phyloP scores from a whole-genome alignment of 768 basidiomycete genomes.

The Pleurotus cornucopiae region DNA sequence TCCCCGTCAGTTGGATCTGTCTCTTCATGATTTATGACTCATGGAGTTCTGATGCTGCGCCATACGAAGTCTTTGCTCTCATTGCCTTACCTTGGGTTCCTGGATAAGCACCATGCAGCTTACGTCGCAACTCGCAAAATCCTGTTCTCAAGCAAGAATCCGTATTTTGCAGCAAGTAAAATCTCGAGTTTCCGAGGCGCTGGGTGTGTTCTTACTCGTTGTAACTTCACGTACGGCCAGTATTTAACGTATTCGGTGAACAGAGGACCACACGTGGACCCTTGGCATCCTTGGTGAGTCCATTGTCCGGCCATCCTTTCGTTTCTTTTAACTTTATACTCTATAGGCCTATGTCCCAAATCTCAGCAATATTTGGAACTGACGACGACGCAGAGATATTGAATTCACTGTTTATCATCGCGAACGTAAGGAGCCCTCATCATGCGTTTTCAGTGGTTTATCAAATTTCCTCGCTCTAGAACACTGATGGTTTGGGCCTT shows the following conservation, averaged over 20 bases:
- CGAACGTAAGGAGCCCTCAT: slow-evolving; percentile 47
- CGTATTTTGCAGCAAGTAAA: slow-evolving; percentile 63
- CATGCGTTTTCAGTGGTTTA: too few relatives aligned
- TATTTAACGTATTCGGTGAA: neutral
- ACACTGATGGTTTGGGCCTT: slow-evolving; percentile 69
- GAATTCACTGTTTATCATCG: slow-evolving; percentile 56
- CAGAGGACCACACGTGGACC: slow-evolving; percentile 73
- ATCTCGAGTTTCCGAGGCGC: slow-evolving; percentile 52
- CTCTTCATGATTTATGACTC: neutral
- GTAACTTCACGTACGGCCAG: neutral
- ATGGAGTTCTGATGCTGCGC: neutral
- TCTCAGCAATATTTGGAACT: slow-evolving; percentile 70
- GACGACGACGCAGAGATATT: slow-evolving; percentile 70
- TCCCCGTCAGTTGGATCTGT: slow-evolving; percentile 48
- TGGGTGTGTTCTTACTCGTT: slow-evolving; percentile 36
- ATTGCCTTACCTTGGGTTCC: slow-evolving; percentile 75
- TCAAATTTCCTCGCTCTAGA: slow-evolving; percentile 35
- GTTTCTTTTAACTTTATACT: neutral
- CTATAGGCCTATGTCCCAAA: slow-evolving; percentile 74
- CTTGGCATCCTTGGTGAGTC: slow-evolving; percentile 64
- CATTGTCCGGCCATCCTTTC: neutral
- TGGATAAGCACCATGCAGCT: slow-evolving; percentile 51
- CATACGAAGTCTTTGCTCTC: slow-evolving; percentile 62
- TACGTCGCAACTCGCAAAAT: slow-evolving; percentile 64
- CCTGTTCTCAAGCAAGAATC: slow-evolving; percentile 60